Base-by-base conservation (phyloP, 164 flowering plant genomes). In the Chimonanthus praecox region DNA sequence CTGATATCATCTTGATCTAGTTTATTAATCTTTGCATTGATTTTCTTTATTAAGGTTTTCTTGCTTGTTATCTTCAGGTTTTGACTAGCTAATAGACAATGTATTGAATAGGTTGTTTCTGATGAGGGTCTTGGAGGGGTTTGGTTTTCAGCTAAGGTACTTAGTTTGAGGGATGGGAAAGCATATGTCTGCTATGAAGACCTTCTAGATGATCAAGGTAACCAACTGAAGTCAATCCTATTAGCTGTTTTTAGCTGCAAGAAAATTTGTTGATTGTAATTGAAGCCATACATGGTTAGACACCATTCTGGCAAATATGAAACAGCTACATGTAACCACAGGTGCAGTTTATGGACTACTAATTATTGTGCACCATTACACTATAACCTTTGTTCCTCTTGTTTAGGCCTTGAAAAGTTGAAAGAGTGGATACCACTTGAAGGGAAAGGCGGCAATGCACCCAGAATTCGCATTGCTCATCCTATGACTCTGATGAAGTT, bases 381-480 rank as follows among this genome's bases (percentile, higher is more conserved):
- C 58, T 10, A 15, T 51, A 9, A 15, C 13, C 65, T 7, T 67
- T n/a, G 0, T 33, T 2, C 20, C 43, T 45, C 18, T 64, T 46
- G 46, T 81, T 67, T 77, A 90, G 94, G 90, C 11, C 69, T 81
- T 9, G 88, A 87, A 65, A 77, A 82, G 78, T 75, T 86, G 47
- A 81, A 81, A 72, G 98, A 96, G 77, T 96, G 97, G 97, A 85
- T 96, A 33, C 75, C 87, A 6, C 83, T 96, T 74, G 76, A 78
- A 67, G 77, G 80, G 72, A 83, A 85, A 68, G 90, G 83, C 62
- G 88, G 78, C 71, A 68, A 77, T 51, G 80, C 89, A 46, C 98
- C 98, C 7, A 86, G 73, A 79, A 75, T 96, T 71, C 95, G 98
- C 9, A 45, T 84, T 79, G 83, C 97, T 47, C 97, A 87, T 80